A percentile compares a stretch with the other conserved stretches of the same genome.
Conservation (phyloP, 192 early-diverging fungal species). For the Coemansia reversa region DNA sequence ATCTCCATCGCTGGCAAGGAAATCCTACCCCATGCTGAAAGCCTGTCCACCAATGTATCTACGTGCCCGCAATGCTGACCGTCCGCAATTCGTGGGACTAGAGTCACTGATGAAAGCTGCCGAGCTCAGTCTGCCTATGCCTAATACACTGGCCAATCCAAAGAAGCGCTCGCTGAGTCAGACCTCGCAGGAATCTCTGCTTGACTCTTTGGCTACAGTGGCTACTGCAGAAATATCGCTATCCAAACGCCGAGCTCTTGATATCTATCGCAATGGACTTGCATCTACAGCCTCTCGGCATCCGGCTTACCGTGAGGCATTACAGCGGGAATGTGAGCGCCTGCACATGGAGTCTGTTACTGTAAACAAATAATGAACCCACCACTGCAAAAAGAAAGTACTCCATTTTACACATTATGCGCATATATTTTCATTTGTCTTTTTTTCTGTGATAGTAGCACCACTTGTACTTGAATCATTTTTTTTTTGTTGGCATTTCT, state of each 20-base stretch:
- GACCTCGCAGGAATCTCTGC: constrained; percentile 16
- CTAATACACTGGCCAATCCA: constrained; percentile 10
- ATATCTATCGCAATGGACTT: constrained; percentile 3
- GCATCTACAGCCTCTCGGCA: constrained; percentile 7
- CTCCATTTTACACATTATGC: neutral
- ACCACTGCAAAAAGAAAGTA: neutral
- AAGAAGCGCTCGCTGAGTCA: constrained; percentile 27
- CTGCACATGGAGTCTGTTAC: constrained; percentile 17
- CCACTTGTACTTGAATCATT: constrained; percentile 6
- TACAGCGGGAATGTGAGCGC: constrained; percentile 49
- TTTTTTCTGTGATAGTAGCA: constrained; percentile 13
- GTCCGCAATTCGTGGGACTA: constrained; percentile 14
- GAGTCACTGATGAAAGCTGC: constrained; percentile 45
- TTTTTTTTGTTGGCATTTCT: neutral
- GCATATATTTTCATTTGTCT: neutral
- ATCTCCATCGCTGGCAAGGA: neutral
- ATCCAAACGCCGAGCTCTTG: constrained; percentile 19
- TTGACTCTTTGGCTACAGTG: constrained; percentile 48
- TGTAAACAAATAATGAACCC: neutral
- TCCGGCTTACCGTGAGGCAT: constrained; percentile 33
- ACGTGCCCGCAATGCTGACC: neutral
- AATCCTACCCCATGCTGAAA: neutral
- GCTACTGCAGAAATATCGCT: constrained; percentile 42
- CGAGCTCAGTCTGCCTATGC: constrained; percentile 28
- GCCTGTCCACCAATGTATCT: neutral